These are phyloP conservation scores for Trichoderma polysporum DNA, from an alignment of 2,329 filamentous ascomycete genomes.

Conservation along the genomic window DNA sequence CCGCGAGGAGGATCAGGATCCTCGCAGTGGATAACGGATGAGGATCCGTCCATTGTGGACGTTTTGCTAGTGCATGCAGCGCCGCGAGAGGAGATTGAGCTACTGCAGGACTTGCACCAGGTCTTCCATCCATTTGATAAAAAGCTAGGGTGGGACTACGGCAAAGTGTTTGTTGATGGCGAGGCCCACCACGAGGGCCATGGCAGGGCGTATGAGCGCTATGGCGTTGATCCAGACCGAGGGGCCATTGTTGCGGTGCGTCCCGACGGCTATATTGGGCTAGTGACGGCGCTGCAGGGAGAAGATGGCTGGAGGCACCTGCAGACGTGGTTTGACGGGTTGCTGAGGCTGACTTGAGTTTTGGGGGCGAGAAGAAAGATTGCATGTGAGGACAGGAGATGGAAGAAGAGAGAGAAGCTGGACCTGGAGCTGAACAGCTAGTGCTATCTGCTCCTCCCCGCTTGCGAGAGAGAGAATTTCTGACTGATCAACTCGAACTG, in stretches of 20 bases:
- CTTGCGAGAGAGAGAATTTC: background rate
- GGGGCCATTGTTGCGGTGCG: constrained; percentile 61
- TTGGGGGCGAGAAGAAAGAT: too few relatives aligned
- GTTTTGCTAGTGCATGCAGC: constrained; percentile 61
- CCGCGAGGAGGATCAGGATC: constrained; percentile 4
- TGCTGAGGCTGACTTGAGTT: constrained; percentile 1
- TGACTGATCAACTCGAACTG: background rate
- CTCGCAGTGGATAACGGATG: constrained; percentile 14
- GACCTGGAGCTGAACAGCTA: background rate
- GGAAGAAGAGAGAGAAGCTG: background rate
- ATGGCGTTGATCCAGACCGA: constrained; percentile 50
- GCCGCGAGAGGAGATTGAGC: constrained; percentile 47
- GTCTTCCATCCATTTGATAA: constrained; percentile 48
- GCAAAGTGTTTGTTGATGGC: constrained; percentile 57
- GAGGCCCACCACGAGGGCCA: constrained; percentile 53
- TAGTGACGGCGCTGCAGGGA: constrained; percentile 40
- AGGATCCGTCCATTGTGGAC: constrained; percentile 47
- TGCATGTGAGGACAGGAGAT: background rate
- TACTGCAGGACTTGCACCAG: constrained; percentile 49
- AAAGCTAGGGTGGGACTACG: constrained; percentile 54
- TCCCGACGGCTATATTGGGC: constrained; percentile 66
- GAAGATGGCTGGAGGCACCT: constrained; percentile 20
- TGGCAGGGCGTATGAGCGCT: constrained; percentile 53
- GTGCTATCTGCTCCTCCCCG: too few relatives aligned
- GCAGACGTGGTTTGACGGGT: constrained; percentile 20